Evolutionary conservation across 139 green algal species (phyloP).

Genomic region (Cymbomonas tetramitiformis): DNA sequence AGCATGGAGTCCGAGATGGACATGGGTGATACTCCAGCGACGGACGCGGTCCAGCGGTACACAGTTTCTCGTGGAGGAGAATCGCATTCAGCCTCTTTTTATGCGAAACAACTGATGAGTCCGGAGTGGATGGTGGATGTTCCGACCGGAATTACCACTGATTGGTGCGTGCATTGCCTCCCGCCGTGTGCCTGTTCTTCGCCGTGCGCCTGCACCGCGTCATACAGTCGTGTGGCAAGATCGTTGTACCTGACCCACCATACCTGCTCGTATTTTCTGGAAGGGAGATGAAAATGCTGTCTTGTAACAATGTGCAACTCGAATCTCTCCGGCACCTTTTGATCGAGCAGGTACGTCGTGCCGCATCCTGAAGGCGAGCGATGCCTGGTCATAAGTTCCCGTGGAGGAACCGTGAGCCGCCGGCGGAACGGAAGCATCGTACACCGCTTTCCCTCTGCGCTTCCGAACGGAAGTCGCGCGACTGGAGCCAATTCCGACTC

Average conservation of each 20-base stretch:
- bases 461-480: constrained; percentile 36
- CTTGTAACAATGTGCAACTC: background rate
- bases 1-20: too few relatives aligned
- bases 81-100: constrained; percentile 31
- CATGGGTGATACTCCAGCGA: too few relatives aligned
- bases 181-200: too few relatives aligned
- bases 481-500: constrained; percentile 18
- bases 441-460: constrained; percentile 38
- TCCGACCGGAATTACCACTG: constrained; percentile 42
- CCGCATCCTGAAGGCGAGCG: constrained; percentile 63
- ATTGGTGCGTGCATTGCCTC: constrained; percentile 50
- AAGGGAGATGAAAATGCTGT: background rate
- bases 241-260: too few relatives aligned
- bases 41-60: too few relatives aligned
- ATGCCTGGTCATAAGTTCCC: constrained; percentile 54
- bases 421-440: constrained; percentile 34
- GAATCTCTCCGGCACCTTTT: background rate
- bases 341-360: constrained; percentile 51
- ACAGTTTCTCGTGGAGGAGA: too few relatives aligned
- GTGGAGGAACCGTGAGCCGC: constrained; percentile 31
- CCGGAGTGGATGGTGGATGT: constrained; percentile 81
- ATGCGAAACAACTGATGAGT: constrained; percentile 58
- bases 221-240: too few relatives aligned
- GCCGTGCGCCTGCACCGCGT: too few relatives aligned
- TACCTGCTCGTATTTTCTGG: too few relatives aligned